Evolutionary conservation across 805 yeast species (phyloP), one percentile per base, ranked within the genome.

Genomic region (Lachancea nothofagi): DNA sequence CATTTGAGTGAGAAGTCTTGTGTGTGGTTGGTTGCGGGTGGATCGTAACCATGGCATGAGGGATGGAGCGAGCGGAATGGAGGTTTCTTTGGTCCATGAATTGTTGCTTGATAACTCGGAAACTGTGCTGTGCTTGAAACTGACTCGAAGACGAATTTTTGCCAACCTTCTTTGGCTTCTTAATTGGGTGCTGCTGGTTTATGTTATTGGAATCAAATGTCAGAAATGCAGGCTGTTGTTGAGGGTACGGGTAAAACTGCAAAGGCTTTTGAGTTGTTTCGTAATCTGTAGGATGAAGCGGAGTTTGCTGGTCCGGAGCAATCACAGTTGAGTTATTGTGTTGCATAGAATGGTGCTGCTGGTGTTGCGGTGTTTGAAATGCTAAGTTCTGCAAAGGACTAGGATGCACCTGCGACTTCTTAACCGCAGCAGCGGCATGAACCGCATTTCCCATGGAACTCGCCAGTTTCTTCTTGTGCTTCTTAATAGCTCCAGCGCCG

Each of bases 351-450:
- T 15, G 20, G 19, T 29, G 41, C 29, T 45, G 43, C 29, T 34
- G 48, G n/a, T 54, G 60, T 39, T 58, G 61, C 7, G 64, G 65
- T 2, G 63, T 57, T 42, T 57, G 62, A 30, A 54, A 60, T n/a
- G 51, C 51, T 15, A 59, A 26, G 42, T 58, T 58, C 26, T 57
- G 62, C 33, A 58, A 42, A 1, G 64, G 64, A 38, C 61, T 55
- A 26, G 63, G 63, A 25, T 59, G 45, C 14, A 38, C 31, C 14
- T 36, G 38, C 21, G 41, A 36, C 19, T 50, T 48, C 38, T 50
- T 48, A 15, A 43, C 25, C 34, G 38, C 31, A 27, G 32, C 25
- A 10, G 31, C 30, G 37, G 13, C 20, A 20, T 36, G 40, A 5
- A 18, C 33, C 8, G 19, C 36, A 38, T 41, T 30, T 15, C 34